A percentile compares a stretch with the other conserved stretches of the same genome.
These are phyloP conservation scores for Dendrobium huoshanense DNA, from an alignment of 106 monocot species.

Conservation along the genomic window DNA sequence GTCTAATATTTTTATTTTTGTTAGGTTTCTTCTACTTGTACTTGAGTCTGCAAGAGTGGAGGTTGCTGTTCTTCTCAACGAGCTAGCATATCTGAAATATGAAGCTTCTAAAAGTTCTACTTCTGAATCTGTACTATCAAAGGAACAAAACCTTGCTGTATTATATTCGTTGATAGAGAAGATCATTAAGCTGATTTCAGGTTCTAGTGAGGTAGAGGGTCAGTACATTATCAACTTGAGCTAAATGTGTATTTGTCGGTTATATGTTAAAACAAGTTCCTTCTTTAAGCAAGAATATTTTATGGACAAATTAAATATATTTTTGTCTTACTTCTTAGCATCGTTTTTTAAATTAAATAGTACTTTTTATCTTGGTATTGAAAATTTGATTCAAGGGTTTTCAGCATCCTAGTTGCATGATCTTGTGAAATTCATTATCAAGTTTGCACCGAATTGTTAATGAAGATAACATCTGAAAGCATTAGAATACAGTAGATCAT, in stretches of 20 bases:
- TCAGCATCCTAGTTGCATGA: not conserved
- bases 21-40: conserved; percentile 80
- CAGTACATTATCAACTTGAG: conserved; percentile 9
- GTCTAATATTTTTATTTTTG: conserved; percentile 16
- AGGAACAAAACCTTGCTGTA: conserved; percentile 59
- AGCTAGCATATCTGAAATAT: conserved; percentile 85
- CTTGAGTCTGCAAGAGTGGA: conserved; percentile 91
- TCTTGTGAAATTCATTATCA: not conserved
- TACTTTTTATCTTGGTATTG: not conserved
- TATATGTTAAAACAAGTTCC: not conserved
- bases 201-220: conserved; percentile 43
- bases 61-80: conserved; percentile 88
- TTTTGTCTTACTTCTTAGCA: not conserved
- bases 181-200: conserved; percentile 76
- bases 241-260: not conserved
- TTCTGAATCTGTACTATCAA: conserved; percentile 35
- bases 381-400: not conserved
- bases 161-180: conserved; percentile 84
- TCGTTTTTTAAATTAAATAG: not conserved
- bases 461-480: not conserved
- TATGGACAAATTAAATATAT: not conserved
- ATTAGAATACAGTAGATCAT: not conserved
- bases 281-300: not conserved
- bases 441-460: not conserved
- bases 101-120: conserved; percentile 45